A percentile compares a stretch with the other conserved stretches of the same genome.
These are phyloP conservation scores for Alternaria consortialis DNA, from an alignment of 2,329 filamentous ascomycete species.

Conservation along the genomic window DNA sequence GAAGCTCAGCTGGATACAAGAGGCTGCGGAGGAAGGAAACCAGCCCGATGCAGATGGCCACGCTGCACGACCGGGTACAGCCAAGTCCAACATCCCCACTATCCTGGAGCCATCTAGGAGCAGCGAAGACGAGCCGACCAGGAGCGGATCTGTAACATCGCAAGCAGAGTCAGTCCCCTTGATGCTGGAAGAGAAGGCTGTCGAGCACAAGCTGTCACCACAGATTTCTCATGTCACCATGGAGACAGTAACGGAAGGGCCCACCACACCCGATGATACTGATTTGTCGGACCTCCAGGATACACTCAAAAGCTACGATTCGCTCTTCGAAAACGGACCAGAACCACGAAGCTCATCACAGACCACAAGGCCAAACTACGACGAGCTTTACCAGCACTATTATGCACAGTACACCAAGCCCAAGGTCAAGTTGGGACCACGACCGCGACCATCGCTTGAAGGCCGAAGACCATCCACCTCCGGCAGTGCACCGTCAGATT, in stretches of 20 bases:
- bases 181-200: constrained; percentile 22
- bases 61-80: constrained; percentile 30
- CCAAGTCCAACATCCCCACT: constrained; percentile 34
- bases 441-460: constrained; percentile 82
- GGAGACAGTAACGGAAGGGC: constrained; percentile 32
- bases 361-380: constrained; percentile 50
- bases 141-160: constrained; percentile 20
- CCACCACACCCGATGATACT: constrained; percentile 29
- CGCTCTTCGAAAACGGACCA: constrained; percentile 46
- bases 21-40: constrained; percentile 80
- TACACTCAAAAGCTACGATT: constrained; percentile 46
- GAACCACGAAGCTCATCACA: constrained; percentile 57
- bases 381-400: constrained; percentile 57
- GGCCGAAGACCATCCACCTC: constrained; percentile 68
- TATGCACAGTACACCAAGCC: constrained; percentile 69
- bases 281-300: constrained; percentile 33
- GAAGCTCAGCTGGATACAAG: constrained; percentile 90
- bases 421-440: constrained; percentile 88
- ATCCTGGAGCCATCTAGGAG: constrained; percentile 30
- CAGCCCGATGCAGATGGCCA: constrained; percentile 42
- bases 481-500: constrained; percentile 53
- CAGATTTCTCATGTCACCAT: constrained; percentile 35
- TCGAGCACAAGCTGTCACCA: constrained; percentile 21
- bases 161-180: constrained; percentile 29
- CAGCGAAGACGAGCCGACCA: constrained; percentile 18